phyloP scores from a whole-genome alignment of 805 yeast species.

The Saturnispora quitensis region DNA sequence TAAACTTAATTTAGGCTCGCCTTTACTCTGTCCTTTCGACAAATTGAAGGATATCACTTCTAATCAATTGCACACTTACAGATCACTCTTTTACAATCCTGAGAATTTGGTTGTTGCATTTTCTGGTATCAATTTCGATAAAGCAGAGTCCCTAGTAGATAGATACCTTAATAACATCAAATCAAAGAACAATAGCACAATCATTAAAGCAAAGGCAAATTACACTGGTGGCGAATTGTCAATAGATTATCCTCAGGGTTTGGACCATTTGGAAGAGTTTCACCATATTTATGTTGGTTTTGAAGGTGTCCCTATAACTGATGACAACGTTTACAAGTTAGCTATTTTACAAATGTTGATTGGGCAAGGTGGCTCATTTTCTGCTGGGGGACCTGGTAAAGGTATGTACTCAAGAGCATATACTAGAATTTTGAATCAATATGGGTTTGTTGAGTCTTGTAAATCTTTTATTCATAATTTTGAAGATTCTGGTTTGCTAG shows the following conservation, averaged over 20 bases:
- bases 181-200: slow-evolving; percentile 17
- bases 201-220: slow-evolving; percentile 31
- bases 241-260: slow-evolving; percentile 43
- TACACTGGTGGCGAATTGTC: slow-evolving; percentile 55
- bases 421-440: slow-evolving; percentile 83
- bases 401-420: slow-evolving; percentile 96
- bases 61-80: slow-evolving; percentile 45
- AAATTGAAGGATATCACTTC: slow-evolving; percentile 47
- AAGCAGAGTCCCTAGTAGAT: slow-evolving; percentile 56
- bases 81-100: slow-evolving; percentile 63
- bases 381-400: slow-evolving; percentile 99
- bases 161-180: slow-evolving; percentile 58
- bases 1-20: slow-evolving; percentile 71
- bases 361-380: slow-evolving; percentile 96
- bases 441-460: slow-evolving; percentile 85
- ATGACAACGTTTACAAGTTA: slow-evolving; percentile 81
- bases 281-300: slow-evolving; percentile 81
- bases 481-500: slow-evolving; percentile 85
- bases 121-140: slow-evolving; percentile 70
- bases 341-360: slow-evolving; percentile 83
- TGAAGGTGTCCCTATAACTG: slow-evolving; percentile 75
- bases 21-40: slow-evolving; percentile 73
- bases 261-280: slow-evolving; percentile 68
- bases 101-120: slow-evolving; percentile 77
- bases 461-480: slow-evolving; percentile 83